phyloP scores from a whole-genome alignment of 306 rosid species.

The Arachis stenosperma region DNA sequence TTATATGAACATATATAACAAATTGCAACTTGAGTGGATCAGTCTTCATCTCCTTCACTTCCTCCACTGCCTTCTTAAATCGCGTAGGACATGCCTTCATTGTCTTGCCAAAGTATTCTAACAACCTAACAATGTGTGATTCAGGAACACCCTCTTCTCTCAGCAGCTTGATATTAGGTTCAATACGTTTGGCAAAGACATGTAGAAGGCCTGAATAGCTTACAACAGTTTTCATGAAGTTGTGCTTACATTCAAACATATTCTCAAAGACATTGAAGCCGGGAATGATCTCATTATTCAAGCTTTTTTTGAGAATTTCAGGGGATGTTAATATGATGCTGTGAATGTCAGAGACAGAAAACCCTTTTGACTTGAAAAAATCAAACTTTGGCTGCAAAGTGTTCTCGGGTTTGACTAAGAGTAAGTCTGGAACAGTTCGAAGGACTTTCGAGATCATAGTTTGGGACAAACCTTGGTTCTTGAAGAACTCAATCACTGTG shows the following conservation, averaged over 20 bases:
- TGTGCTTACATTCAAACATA: background rate
- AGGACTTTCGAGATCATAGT: background rate
- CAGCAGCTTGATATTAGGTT: background rate
- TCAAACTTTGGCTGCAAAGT: background rate
- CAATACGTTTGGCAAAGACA: background rate
- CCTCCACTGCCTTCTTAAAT: slow-evolving; percentile 29
- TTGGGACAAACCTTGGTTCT: slow-evolving; percentile 3
- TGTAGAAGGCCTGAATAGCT: background rate
- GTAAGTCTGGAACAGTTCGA: background rate
- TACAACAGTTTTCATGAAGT: background rate
- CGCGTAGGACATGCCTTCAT: background rate
- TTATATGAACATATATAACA: background rate
- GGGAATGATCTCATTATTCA: background rate
- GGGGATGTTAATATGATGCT: background rate
- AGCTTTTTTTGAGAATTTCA: background rate
- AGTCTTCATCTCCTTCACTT: slow-evolving; percentile 36
- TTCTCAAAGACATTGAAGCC: slow-evolving; percentile 2
- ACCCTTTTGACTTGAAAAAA: slow-evolving; percentile 33
- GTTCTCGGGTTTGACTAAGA: background rate
- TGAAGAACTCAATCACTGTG: slow-evolving; percentile 8
- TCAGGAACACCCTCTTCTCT: slow-evolving; percentile 31
- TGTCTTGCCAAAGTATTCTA: slow-evolving; percentile 31
- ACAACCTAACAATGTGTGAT: slow-evolving; percentile 8
- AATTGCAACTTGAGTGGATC: slow-evolving; percentile 35
- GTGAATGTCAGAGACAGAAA: background rate